Evolutionary conservation across 495 filamentous ascomycete genomes (phyloP).

Genomic region (Neurospora pannonica): DNA sequence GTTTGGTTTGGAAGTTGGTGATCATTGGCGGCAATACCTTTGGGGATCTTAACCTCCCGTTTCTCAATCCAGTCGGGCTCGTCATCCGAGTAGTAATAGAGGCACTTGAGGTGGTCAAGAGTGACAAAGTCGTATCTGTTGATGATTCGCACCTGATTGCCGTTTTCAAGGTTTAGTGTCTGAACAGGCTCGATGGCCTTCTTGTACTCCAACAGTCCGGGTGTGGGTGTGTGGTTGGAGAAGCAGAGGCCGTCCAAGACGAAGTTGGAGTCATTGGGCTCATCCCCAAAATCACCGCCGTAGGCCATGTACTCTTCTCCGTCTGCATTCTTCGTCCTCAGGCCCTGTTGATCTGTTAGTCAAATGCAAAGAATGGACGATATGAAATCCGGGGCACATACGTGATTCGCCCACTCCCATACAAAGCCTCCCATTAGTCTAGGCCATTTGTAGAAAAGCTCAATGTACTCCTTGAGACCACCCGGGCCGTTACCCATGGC

Average conservation of each 20-base stretch:
- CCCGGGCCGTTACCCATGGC: slow-evolving; percentile 73
- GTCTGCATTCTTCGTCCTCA: slow-evolving; percentile 44
- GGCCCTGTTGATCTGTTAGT: slow-evolving; percentile 29
- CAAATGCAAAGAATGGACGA: background rate
- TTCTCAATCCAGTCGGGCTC: slow-evolving; percentile 3
- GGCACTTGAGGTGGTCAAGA: slow-evolving; percentile 39
- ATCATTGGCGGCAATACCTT: slow-evolving; percentile 1
- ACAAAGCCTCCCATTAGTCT: slow-evolving; percentile 62
- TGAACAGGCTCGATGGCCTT: slow-evolving; percentile 57
- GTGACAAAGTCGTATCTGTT: slow-evolving; percentile 47
- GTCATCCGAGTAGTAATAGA: background rate
- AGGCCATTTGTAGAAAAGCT: slow-evolving; percentile 53
- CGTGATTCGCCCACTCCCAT: slow-evolving; percentile 72
- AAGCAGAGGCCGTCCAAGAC: slow-evolving; percentile 57
- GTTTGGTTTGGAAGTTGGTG: background rate
- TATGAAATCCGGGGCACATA: slow-evolving; percentile 7
- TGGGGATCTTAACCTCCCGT: slow-evolving; percentile 25
- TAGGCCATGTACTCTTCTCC: slow-evolving; percentile 54
- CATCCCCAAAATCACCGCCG: slow-evolving; percentile 64
- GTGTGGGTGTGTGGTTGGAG: slow-evolving; percentile 50
- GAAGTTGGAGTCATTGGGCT: slow-evolving; percentile 62
- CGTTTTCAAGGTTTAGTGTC: slow-evolving; percentile 19
- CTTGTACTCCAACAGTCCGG: slow-evolving; percentile 53
- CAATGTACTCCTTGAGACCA: slow-evolving; percentile 56
- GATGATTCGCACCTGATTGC: slow-evolving; percentile 32